These are phyloP conservation scores for Termitomyces sp. DNA, from an alignment of 768 basidiomycete genomes.

Conservation along the genomic window DNA sequence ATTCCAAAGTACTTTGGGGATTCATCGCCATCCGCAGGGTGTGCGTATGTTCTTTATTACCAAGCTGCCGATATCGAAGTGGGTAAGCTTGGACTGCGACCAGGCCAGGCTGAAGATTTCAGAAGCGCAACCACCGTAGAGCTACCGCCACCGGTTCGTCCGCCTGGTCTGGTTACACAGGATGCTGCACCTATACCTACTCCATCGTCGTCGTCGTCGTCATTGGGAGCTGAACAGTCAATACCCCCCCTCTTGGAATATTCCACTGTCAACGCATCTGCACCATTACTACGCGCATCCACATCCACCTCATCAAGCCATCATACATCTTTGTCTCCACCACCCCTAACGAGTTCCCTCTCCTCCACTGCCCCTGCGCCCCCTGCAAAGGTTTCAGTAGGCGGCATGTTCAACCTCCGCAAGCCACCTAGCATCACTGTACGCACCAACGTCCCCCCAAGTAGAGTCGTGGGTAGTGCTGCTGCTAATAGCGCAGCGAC, in stretches of 20 bases:
- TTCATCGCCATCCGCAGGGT: conserved; percentile 57
- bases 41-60: conserved; percentile 96
- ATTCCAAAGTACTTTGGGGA: conserved; percentile 96
- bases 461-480: neutral
- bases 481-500: neutral
- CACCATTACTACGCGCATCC: neutral
- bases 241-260: neutral
- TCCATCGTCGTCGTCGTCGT: conserved; percentile 1
- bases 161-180: conserved; percentile 10
- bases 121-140: neutral
- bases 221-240: neutral
- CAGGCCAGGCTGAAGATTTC: conserved; percentile 4
- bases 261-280: neutral
- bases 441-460: conserved; percentile 2
- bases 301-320: conserved; percentile 15
- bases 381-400: conserved; percentile 1
- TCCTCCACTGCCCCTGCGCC: neutral
- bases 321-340: neutral
- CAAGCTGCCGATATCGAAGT: conserved; percentile 87
- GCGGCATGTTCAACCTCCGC: conserved; percentile 14
- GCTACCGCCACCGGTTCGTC: neutral
- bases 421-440: conserved; percentile 9
- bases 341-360: conserved; percentile 2
- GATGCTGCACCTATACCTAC: conserved; percentile 6
- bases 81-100: conserved; percentile 59